Base-by-base conservation (phyloP, 2,329 filamentous ascomycete genomes). In the Fusarium lateritium region DNA sequence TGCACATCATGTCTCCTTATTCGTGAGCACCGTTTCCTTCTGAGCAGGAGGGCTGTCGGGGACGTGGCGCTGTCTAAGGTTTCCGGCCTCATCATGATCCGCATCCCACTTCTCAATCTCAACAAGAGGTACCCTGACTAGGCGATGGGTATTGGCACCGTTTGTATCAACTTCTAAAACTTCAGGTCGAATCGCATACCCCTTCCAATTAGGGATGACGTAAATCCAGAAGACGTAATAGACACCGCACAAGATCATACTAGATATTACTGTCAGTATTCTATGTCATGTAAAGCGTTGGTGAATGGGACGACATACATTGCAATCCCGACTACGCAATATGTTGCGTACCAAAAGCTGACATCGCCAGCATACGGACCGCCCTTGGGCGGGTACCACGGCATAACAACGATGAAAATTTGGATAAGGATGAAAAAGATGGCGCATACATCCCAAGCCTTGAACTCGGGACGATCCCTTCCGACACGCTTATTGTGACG, bases 261-360 rank as follows among this genome's bases (percentile, higher is more conserved):
- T 88, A 17, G 2, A 7, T 7, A n/a, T 2, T 2, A 17, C 9
- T 2, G 9, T 61, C 2, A 61, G 19, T 6, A 36, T 19, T 15
- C 1, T 2, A 7, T 1, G 19, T 4, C 17, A 31, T 1, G 2
- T 6, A 1, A 4, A 6, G 11, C n/a, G 21, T 3, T 6, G 5
- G 13, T 9, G 0, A 6, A 40, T 6, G 15, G 13, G 13, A 15
- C 4, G 19, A 86, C 87, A 82, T 80, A 89, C 86, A 92, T 84
- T 22, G 77, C 89, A 59, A 93, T 84, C 0, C 91, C 90, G 1
- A 88, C 85, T 1, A 89, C 86, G 19, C 87, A 85, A 69, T 93
- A 93, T 0, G 91, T 92, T 2, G 84, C 91, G 67, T 93, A 93
- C 87, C 89, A 93, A 77, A 93, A 93, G 53, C 86, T 90, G 2